These are phyloP conservation scores for Pythium aquatile DNA, from an alignment of 352 stramenopile species.

Conservation along the genomic window DNA sequence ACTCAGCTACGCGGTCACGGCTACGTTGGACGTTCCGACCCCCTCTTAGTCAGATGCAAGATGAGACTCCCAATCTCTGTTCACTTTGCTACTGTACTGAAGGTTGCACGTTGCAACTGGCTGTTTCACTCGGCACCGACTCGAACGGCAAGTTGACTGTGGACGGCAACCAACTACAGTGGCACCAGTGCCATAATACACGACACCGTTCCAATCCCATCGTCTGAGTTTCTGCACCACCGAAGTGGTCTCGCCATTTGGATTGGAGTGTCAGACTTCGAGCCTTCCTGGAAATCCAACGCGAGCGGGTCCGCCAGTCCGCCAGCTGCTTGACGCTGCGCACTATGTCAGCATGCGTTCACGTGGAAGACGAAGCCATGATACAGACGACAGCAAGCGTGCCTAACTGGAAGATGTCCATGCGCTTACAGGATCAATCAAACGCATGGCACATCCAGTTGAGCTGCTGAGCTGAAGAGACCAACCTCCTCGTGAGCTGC, in stretches of 20 bases:
- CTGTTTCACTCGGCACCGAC: neutral
- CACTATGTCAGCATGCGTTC: neutral
- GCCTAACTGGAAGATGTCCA: neutral
- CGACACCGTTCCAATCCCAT: neutral
- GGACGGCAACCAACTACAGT: neutral
- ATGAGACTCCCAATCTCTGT: neutral
- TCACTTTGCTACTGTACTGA: neutral
- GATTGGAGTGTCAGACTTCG: neutral
- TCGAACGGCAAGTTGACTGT: neutral
- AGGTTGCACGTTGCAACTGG: neutral
- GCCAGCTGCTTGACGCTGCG: neutral
- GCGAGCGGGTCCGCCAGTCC: slow-evolving; percentile 13
- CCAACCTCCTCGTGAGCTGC: neutral
- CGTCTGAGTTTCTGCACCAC: neutral
- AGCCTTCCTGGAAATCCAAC: slow-evolving; percentile 11
- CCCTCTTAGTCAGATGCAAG: neutral
- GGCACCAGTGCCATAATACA: neutral
- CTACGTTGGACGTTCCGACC: neutral
- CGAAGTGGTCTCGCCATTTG: neutral
- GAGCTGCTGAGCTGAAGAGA: neutral
- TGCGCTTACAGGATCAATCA: neutral
- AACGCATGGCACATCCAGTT: neutral
- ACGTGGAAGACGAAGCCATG: neutral
- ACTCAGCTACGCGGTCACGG: neutral
- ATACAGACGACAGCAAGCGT: no score